Evolutionary conservation across 1,139 yeast genomes (phyloP).

Genomic region (Debaryomyces coudertii): DNA sequence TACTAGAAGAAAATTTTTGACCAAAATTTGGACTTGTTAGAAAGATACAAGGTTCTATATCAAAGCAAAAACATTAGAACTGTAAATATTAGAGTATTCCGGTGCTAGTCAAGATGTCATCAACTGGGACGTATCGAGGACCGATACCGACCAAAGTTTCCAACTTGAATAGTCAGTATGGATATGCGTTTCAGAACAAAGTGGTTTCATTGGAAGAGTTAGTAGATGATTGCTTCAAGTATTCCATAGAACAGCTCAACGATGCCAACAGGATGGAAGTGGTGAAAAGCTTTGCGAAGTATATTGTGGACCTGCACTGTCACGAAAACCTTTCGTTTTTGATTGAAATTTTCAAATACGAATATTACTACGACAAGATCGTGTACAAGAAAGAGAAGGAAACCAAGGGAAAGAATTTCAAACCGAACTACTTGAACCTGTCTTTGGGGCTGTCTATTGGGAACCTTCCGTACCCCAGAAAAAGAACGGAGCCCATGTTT

Average conservation of each 20-base stretch:
- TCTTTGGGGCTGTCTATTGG: slow-evolving; percentile 18
- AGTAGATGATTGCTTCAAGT: slow-evolving; percentile 29
- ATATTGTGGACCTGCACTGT: slow-evolving; percentile 36
- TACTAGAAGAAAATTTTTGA: neutral
- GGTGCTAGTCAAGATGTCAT: neutral
- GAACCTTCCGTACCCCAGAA: slow-evolving; percentile 18
- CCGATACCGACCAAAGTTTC: slow-evolving; percentile 7
- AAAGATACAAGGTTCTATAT: neutral
- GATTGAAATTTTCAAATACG: slow-evolving; percentile 50
- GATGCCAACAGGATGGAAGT: slow-evolving; percentile 17
- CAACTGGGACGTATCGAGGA: slow-evolving; percentile 1
- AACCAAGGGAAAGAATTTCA: neutral
- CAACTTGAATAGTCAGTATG: slow-evolving; percentile 5
- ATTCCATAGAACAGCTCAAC: slow-evolving; percentile 23
- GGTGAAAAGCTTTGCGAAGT: slow-evolving; percentile 25
- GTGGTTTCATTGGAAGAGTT: slow-evolving; percentile 29
- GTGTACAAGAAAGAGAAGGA: slow-evolving; percentile 4
- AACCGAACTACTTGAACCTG: slow-evolving; percentile 16
- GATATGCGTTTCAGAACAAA: neutral
- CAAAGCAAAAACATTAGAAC: neutral
- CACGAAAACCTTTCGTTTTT: slow-evolving; percentile 50
- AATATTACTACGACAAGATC: slow-evolving; percentile 32
- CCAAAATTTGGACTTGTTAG: neutral
- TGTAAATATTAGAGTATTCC: neutral
- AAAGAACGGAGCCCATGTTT: neutral